Base-by-base conservation (phyloP, 108 stramenopile species). In the Mediolabrus comicus region DNA sequence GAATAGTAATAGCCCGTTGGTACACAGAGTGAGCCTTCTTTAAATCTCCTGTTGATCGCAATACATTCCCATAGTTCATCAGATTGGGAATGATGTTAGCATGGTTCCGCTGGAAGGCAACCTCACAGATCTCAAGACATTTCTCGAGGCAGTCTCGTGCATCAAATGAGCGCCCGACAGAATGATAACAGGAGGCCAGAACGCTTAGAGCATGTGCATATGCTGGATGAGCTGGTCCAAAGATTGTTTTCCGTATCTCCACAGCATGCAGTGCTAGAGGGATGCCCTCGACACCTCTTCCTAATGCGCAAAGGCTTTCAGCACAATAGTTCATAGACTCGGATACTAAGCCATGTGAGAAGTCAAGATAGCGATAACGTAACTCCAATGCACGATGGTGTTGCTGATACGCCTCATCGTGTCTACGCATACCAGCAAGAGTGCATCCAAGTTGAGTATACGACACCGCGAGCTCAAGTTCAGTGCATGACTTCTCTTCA, bases 301-400 rank as follows among this genome's bases (percentile, higher is more conserved):
- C 79, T 29, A 80, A 54, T n/a, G 74, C 70, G 51, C 79, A 80
- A 32, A 80, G 74, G 63, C 68, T 64, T 39, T 80, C 79, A 31
- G 79, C 79, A 35, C 69, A 80, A 56, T 80, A 80, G 33, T 80
- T 80, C 43, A 80, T n/a, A 22, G 79, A 80, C 61, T 80, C 79
- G 19, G 79, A 80, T 12, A 80, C 79, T 31, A 75, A 39, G 22
- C 73, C 79, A 35, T 80, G 79, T 2, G 79, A 74, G 43, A 80
- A 80, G 51, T 80, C 79, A 57, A 80, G 74, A 41, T 75, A 75
- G 57, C 68, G 33, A 56, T 75, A 80, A 8, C 79, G 61, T 17
- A 75, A 61, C n/a, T 30, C 53, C 31, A 80, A 69, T 7, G 79
- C 79, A 33, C 35, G 53, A 19, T 59, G 67, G 33, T 80, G 79